Evolutionary conservation across 192 early-diverging fungal genomes (phyloP), one percentile per base, ranked within the genome.

Genomic region (Backusella liffmaniae): DNA sequence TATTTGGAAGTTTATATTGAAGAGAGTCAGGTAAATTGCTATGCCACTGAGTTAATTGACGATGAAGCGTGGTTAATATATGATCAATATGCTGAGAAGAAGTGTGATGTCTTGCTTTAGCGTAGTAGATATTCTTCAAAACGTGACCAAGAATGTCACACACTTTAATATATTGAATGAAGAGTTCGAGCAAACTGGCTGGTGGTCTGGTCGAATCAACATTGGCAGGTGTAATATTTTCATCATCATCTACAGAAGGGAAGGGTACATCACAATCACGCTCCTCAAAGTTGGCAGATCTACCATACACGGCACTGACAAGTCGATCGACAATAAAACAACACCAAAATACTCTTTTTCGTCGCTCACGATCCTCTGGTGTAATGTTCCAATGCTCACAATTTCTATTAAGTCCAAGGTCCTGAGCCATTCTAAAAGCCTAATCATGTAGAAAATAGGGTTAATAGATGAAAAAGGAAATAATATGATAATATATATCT

Each of bases 401-500:
- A 74, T 92, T 90, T 29, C 92, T 86, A 72, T 94, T 89, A 65
- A 94, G 84, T 15, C 93, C 93, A 65, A 94, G 66, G 68, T 93
- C 92, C 77, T 91, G 91, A n/a, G 93, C 92, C 84, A 92, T 91
- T 42, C 91, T 79, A 49, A 89, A 89, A 36, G 93, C 93, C 82
- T 82, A 37, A 18, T 35, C 10, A 41, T 49, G 15, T 15, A 44
- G 15, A 13, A 44, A 16, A 44, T 15, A 44, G n/a, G 6, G 32
- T 72, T 18, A 71, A 23, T 30, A 70, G 0, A 35, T 8, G 23
- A 32, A 35, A 73, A 78, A 36, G 49, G 51, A 67, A 67, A 69
- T 0, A 65, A 39, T 10, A 37, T 0, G 65, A 44, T 5, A 51
- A 18, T 39, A 23, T 26, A 26, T 26, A 26, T 26, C 26, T 26